Evolutionary conservation across 169 alveolate genomes (phyloP).

Genomic region (Miamiensis avidus): DNA sequence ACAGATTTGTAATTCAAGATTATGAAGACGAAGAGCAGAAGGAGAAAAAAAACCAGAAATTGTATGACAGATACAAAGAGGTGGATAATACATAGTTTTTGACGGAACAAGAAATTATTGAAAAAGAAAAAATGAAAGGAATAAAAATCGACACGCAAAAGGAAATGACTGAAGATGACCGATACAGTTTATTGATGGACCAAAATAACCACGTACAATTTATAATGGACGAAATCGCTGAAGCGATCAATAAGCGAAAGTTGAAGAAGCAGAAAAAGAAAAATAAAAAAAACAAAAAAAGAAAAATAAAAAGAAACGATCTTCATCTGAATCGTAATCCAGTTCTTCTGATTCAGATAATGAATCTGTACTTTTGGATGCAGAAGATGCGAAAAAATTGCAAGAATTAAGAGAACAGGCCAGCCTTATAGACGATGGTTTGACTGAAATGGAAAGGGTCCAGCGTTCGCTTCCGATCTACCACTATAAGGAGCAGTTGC

Average conservation of each 20-base stretch:
- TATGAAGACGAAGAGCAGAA: slow-evolving; percentile 81
- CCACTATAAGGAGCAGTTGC: slow-evolving; percentile 92
- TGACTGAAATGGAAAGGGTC: slow-evolving; percentile 42
- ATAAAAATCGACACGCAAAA: slow-evolving; percentile 44
- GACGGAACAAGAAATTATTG: slow-evolving; percentile 78
- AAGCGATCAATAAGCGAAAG: slow-evolving; percentile 46
- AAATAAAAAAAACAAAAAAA: slow-evolving; percentile 41
- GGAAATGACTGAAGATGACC: slow-evolving; percentile 53
- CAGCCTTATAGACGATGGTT: slow-evolving; percentile 1
- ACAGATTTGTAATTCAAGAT: slow-evolving; percentile 85
- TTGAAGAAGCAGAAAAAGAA: slow-evolving; percentile 35
- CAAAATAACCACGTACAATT: slow-evolving; percentile 63
- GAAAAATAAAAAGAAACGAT: slow-evolving; percentile 32
- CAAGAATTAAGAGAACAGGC: neutral
- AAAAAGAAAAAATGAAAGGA: slow-evolving; percentile 61
- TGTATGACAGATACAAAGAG: slow-evolving; percentile 54
- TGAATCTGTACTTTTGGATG: slow-evolving; percentile 6
- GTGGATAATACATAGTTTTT: slow-evolving; percentile 26
- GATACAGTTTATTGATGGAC: slow-evolving; percentile 76
- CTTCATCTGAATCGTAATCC: slow-evolving; percentile 25
- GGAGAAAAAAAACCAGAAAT: slow-evolving; percentile 54
- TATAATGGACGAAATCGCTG: slow-evolving; percentile 56
- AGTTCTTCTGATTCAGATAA: neutral
- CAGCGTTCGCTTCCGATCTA: slow-evolving; percentile 92
- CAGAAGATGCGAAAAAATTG: neutral